phyloP scores from a whole-genome alignment of 345 rosid genomes.

The Sisymbrium altissimum region DNA sequence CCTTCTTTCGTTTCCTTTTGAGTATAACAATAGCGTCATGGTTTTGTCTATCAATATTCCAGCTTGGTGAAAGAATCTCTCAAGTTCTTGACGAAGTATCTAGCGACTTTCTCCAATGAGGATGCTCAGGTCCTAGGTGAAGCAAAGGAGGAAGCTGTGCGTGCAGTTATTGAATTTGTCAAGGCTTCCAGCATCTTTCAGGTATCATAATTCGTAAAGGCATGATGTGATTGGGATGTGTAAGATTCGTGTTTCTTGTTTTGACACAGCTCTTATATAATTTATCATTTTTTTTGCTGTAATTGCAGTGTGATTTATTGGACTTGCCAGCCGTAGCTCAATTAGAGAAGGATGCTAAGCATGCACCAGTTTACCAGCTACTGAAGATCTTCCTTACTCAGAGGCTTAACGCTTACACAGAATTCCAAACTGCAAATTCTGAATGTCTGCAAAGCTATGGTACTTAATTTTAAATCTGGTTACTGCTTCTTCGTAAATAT shows the following conservation, averaged over 20 bases:
- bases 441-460: slow-evolving; percentile 69
- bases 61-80: slow-evolving; percentile 76
- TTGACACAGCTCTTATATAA: neutral
- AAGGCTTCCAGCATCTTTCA: slow-evolving; percentile 84
- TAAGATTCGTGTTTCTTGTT: slow-evolving; percentile 9
- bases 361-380: slow-evolving; percentile 73
- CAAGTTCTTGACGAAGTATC: slow-evolving; percentile 69
- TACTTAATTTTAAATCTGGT: slow-evolving; percentile 13
- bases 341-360: slow-evolving; percentile 73
- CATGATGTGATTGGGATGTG: neutral
- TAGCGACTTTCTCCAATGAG: slow-evolving; percentile 79
- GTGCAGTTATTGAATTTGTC: slow-evolving; percentile 71
- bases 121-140: slow-evolving; percentile 58
- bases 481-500: neutral
- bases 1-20: neutral
- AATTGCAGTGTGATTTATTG: slow-evolving; percentile 84
- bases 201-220: slow-evolving; percentile 43
- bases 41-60: slow-evolving; percentile 25
- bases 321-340: slow-evolving; percentile 86
- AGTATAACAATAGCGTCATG: neutral
- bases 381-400: slow-evolving; percentile 79
- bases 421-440: slow-evolving; percentile 74
- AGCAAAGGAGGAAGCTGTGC: slow-evolving; percentile 92
- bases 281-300: neutral
- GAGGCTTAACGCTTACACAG: slow-evolving; percentile 69